Evolutionary conservation across 2,329 filamentous ascomycete genomes (phyloP).

Genomic region (Nemania sp.): DNA sequence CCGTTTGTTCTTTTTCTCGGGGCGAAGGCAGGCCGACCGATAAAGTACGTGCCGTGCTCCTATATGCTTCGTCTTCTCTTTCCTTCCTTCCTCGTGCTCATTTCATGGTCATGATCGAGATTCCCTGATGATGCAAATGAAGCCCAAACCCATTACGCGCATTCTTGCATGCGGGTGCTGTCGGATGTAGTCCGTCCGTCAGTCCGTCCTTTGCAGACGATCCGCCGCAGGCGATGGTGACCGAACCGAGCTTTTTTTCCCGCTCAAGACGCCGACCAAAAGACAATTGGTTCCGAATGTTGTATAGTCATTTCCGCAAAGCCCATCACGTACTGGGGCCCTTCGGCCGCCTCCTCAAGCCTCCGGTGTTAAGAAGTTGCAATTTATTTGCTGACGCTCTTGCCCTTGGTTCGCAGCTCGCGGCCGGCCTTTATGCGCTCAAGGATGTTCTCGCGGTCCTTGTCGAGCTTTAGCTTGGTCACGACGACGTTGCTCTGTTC

Average conservation of each 20-base stretch:
- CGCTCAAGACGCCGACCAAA: slow-evolving; percentile 19
- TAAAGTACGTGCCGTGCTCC: slow-evolving; percentile 32
- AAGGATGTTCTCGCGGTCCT: slow-evolving; percentile 88
- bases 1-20: slow-evolving; percentile 41
- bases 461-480: slow-evolving; percentile 43
- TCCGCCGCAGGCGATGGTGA: slow-evolving; percentile 19
- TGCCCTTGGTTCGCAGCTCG: slow-evolving; percentile 74
- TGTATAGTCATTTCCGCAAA: slow-evolving; percentile 13
- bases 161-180: slow-evolving; percentile 26
- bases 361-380: background rate
- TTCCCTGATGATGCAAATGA: slow-evolving; percentile 24
- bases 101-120: slow-evolving; percentile 20
- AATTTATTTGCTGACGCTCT: slow-evolving; percentile 61
- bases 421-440: slow-evolving; percentile 82
- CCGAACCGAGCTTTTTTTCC: slow-evolving; percentile 22
- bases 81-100: slow-evolving; percentile 5
- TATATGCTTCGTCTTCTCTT: slow-evolving; percentile 39
- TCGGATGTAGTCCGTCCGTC: too few species aligned
- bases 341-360: slow-evolving; percentile 14
- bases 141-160: slow-evolving; percentile 24
- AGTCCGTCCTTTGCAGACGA: slow-evolving; percentile 4
- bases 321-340: slow-evolving; percentile 8
- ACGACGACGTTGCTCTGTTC: slow-evolving; percentile 73
- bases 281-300: slow-evolving; percentile 14
- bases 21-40: slow-evolving; percentile 16